These are phyloP conservation scores for Microbotryomycetes sp. DNA, from an alignment of 1,284 basidiomycete species.

Conservation along the genomic window DNA sequence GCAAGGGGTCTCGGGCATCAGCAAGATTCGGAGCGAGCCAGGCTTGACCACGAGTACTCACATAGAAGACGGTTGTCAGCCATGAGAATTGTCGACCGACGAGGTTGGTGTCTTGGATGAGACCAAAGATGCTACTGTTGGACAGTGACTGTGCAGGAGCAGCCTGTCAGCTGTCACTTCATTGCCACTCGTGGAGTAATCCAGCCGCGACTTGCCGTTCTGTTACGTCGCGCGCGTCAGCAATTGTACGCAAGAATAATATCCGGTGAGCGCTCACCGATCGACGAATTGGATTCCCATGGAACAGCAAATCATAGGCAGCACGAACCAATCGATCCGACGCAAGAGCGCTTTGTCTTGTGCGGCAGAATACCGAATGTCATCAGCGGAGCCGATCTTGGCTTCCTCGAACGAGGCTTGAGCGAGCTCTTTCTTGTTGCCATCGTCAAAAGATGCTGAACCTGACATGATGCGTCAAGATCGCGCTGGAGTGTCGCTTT, in stretches of 20 bases:
- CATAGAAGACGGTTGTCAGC: conserved; percentile 35
- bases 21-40: no score
- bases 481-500: not conserved
- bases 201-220: no score
- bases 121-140: conserved; percentile 27
- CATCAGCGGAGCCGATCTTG: not conserved
- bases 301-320: not conserved
- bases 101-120: conserved; percentile 34
- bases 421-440: not conserved
- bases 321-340: not conserved
- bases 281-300: not conserved
- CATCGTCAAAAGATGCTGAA: not conserved
- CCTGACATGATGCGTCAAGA: not conserved
- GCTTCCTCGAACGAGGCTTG: not conserved
- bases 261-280: no score
- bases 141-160: not conserved
- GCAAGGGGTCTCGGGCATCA: no score
- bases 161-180: no score
- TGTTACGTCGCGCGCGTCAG: no score
- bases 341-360: not conserved
- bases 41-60: not conserved
- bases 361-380: not conserved
- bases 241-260: no score
- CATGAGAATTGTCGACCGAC: conserved; percentile 35
- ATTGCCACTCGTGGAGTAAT: no score